Base-by-base conservation (phyloP, 129 eudicot genomes). In the Artemisia annua region DNA sequence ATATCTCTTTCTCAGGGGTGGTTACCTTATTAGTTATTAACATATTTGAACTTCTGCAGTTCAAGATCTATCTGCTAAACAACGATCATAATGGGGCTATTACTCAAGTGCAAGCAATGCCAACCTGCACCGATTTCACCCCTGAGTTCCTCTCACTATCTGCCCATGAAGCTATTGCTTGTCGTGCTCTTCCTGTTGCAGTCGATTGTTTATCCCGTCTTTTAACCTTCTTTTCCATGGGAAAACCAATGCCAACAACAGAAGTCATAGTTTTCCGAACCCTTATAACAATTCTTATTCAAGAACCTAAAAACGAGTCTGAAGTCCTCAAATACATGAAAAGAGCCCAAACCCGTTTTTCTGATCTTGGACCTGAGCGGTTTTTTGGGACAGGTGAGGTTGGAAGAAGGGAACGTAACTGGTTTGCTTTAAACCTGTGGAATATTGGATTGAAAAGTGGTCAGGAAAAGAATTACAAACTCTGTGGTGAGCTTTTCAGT, bases 141-240 rank as follows among this genome's bases (percentile, higher is more conserved):
- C 86, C 96, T 14, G 96, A 87, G 13, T 94, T 94, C 89, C 92
- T 94, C 54, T 86, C 93, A 62, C 87, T 94, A 57, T 67, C 98
- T 55, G 98, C 96, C 51, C 97, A 94, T 79, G 98, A 94, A 90
- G 98, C 98, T 58, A 79, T 94, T 69, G 88, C 97, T 26, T 87
- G 92, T 63, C 81, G 74, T 39, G 92, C 97, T 48, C 76, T 84
- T 77, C 77, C 89, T 30, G 97, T 94, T 35, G 96, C 98, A 5
- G 80, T 87, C 73, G 85, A 92, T 74, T 84, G 96, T 46, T 78
- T 94, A 19, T 80, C 97, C 60, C 76, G 72, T 79, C 97, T 94
- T 63, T 70, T 94, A 69, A 83, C 85, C 76, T 90, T 87, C 73
- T 88, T 87, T 82, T 79, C 96, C 63, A 59, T 55, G 11, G 93